These are phyloP conservation scores for Pleurotus citrinopileatus DNA, from an alignment of 768 basidiomycete species.

Conservation along the genomic window DNA sequence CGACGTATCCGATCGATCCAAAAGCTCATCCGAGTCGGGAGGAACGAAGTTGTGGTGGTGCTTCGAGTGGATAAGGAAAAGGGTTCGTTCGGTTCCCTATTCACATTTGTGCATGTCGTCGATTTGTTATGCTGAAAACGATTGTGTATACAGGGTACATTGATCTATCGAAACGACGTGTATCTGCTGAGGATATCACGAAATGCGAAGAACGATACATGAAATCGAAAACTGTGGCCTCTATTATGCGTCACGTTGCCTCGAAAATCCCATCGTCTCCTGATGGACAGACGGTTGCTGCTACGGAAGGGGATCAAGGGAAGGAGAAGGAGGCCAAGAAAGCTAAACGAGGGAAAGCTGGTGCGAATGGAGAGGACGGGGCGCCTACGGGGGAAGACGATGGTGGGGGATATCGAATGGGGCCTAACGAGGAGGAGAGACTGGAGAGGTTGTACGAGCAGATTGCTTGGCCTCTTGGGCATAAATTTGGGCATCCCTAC, in stretches of 20 bases:
- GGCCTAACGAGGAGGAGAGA: conserved; percentile 69
- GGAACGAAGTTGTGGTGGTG: conserved; percentile 98
- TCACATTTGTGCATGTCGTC: not conserved
- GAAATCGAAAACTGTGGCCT: conserved; percentile 95
- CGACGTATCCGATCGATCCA: conserved; percentile 96
- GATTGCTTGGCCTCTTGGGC: conserved; percentile 90
- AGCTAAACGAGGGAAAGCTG: conserved; percentile 43
- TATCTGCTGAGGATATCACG: conserved; percentile 97
- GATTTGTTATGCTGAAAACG: not conserved
- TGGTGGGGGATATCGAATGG: conserved; percentile 13
- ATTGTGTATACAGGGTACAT: conserved; percentile 73
- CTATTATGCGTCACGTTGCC: conserved; percentile 88
- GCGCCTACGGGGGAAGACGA: conserved; percentile 29
- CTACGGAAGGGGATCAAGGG: not conserved
- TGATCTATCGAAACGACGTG: conserved; percentile 96
- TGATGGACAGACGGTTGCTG: conserved; percentile 5
- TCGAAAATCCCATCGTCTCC: conserved; percentile 65
- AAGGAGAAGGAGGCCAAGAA: conserved; percentile 47
- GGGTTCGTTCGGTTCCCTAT: conserved; percentile 45
- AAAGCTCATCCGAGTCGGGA: conserved; percentile 94
- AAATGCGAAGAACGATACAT: conserved; percentile 98
- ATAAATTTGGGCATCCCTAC: conserved; percentile 92
- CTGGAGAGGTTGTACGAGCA: conserved; percentile 87
- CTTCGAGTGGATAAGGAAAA: conserved; percentile 99
- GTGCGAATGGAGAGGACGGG: conserved; percentile 41